Percentiles rank a stretch among this genome's conserved stretches.
These are phyloP conservation scores for Russula ochroleuca DNA, from an alignment of 768 basidiomycete species.

Conservation along the genomic window DNA sequence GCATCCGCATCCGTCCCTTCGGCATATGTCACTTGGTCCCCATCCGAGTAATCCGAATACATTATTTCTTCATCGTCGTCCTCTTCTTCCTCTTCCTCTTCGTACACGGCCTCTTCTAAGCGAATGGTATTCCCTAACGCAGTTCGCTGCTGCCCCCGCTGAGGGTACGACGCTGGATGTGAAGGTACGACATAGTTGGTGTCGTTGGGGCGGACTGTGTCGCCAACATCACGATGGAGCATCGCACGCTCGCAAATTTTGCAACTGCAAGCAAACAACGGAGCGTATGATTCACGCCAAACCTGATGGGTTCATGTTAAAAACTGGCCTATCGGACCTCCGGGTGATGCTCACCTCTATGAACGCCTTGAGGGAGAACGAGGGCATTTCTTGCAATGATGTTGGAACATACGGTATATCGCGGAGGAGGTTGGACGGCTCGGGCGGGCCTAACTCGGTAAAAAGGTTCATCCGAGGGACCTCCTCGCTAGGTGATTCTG, in stretches of 20 bases:
- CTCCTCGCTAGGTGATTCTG: constrained; percentile 29
- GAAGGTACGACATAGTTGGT: constrained; percentile 31
- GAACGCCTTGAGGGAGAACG: constrained; percentile 40
- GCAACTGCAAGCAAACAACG: constrained; percentile 68
- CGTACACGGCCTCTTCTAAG: constrained; percentile 29
- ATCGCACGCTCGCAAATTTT: constrained; percentile 69
- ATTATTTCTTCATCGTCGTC: constrained; percentile 35
- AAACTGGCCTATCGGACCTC: not conserved
- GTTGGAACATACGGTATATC: constrained; percentile 67
- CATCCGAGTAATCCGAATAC: constrained; percentile 20
- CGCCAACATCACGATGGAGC: constrained; percentile 45
- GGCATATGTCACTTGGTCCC: constrained; percentile 13
- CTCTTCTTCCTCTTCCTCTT: constrained; percentile 36
- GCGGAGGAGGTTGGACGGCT: constrained; percentile 55
- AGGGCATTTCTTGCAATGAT: constrained; percentile 51
- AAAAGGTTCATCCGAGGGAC: constrained; percentile 33
- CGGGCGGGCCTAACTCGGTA: constrained; percentile 53
- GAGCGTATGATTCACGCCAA: constrained; percentile 71
- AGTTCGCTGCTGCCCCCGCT: constrained; percentile 13
- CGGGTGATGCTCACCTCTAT: constrained; percentile 43
- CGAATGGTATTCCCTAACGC: constrained; percentile 28
- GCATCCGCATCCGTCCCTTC: constrained; percentile 33
- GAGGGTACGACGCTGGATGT: constrained; percentile 28
- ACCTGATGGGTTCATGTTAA: constrained; percentile 39
- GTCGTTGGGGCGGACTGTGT: constrained; percentile 30